These are phyloP conservation scores for Gamarada debralockiae DNA, from an alignment of 495 filamentous ascomycete species.

Conservation along the genomic window DNA sequence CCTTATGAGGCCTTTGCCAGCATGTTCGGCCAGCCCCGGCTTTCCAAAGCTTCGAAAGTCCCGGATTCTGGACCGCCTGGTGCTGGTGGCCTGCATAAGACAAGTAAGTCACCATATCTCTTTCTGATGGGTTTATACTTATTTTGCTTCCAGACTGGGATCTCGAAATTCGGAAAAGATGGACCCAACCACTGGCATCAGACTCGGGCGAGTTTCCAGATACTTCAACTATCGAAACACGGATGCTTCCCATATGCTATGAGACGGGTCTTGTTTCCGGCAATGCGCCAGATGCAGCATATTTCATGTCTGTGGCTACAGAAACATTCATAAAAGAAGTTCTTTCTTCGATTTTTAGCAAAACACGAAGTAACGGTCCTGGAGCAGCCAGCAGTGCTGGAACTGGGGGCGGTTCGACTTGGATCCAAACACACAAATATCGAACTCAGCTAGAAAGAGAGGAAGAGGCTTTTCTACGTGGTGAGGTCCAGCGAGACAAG, in stretches of 20 bases:
- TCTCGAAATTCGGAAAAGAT: conserved; percentile 89
- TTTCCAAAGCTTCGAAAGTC: conserved; percentile 53
- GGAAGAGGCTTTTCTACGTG: conserved; percentile 61
- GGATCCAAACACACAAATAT: conserved; percentile 78
- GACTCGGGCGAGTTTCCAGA: conserved; percentile 96
- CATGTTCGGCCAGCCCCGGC: conserved; percentile 64
- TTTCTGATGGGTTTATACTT: background rate
- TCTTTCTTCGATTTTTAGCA: conserved; percentile 70
- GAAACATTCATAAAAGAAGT: conserved; percentile 93
- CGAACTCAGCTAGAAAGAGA: conserved; percentile 66
- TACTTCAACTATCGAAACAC: conserved; percentile 66
- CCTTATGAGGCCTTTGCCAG: conserved; percentile 58
- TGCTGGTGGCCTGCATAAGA: conserved; percentile 75
- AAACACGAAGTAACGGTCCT: conserved; percentile 75
- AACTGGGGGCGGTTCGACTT: conserved; percentile 59
- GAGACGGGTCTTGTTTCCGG: conserved; percentile 81
- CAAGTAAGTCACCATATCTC: conserved; percentile 57
- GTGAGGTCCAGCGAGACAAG: conserved; percentile 63
- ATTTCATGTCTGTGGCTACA: conserved; percentile 84
- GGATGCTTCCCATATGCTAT: conserved; percentile 93
- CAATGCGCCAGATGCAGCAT: conserved; percentile 65
- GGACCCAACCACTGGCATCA: conserved; percentile 75
- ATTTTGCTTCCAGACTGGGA: conserved; percentile 62
- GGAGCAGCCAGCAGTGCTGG: conserved; percentile 48
- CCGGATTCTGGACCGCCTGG: conserved; percentile 74